Conservation (phyloP, 495 filamentous ascomycete species). For the Podospora pseudoanserina region DNA sequence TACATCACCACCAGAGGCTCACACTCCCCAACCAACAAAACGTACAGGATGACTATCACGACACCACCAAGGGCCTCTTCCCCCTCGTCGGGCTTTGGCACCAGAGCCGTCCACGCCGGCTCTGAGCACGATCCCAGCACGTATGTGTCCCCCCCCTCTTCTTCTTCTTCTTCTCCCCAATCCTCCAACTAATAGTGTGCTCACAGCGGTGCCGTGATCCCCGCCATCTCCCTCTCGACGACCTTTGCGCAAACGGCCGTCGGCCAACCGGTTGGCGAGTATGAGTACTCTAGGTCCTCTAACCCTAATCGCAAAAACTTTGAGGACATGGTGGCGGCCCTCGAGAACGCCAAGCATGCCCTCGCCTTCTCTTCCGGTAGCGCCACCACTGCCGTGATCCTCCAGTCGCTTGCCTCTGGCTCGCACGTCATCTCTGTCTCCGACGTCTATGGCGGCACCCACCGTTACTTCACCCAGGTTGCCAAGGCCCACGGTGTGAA, state of each 20-base stretch:
- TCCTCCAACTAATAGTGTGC: no score
- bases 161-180: no score
- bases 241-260: conserved; percentile 86
- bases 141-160: not conserved
- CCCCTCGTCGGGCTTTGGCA: conserved; percentile 68
- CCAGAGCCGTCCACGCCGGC: conserved; percentile 90
- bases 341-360: conserved; percentile 89
- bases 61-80: conserved; percentile 43
- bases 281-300: conserved; percentile 86
- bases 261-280: conserved; percentile 76
- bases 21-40: not conserved
- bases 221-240: conserved; percentile 90
- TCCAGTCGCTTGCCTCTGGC: conserved; percentile 87
- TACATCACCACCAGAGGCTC: not conserved
- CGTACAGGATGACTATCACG: conserved; percentile 27
- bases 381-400: conserved; percentile 85
- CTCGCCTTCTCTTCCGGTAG: conserved; percentile 94
- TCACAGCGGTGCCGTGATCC: conserved; percentile 76
- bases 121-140: conserved; percentile 84
- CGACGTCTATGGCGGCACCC: conserved; percentile 96
- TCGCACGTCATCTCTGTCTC: conserved; percentile 94
- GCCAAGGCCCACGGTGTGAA: conserved; percentile 89
- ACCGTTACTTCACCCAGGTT: conserved; percentile 98
- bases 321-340: conserved; percentile 81
- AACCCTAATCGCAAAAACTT: conserved; percentile 96